Percentiles rank a stretch among this genome's conserved stretches.
These are phyloP conservation scores for Camellia japonica DNA, from an alignment of 148 eudicot species.

Conservation along the genomic window DNA sequence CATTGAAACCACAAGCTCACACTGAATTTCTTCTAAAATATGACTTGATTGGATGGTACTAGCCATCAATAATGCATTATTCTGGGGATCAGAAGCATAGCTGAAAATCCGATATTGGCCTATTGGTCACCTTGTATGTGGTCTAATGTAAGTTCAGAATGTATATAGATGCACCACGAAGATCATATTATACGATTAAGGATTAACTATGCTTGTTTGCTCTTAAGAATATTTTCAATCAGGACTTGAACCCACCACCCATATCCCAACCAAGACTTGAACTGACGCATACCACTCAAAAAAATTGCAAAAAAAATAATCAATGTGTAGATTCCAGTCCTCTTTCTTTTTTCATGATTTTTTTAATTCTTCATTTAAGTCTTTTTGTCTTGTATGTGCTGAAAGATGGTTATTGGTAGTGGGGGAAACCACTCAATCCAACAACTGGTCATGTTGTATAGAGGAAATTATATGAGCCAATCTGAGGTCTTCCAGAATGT, in stretches of 20 bases:
- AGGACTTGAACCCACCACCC: too few relatives aligned
- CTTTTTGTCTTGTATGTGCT: too few relatives aligned
- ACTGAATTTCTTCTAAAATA: background rate
- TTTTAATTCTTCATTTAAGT: too few relatives aligned
- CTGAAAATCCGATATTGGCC: background rate
- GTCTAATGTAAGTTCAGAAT: background rate
- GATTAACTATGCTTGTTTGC: background rate
- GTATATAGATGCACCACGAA: background rate
- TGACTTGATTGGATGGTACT: background rate
- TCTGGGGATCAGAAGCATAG: background rate
- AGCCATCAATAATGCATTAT: background rate
- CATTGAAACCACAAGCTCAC: background rate
- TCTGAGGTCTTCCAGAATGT: too few relatives aligned
- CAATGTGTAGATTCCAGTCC: too few relatives aligned
- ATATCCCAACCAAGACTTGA: too few relatives aligned
- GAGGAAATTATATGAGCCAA: too few relatives aligned
- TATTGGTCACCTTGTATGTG: background rate
- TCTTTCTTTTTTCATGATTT: too few relatives aligned
- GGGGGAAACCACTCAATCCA: too few relatives aligned
- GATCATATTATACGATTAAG: background rate
- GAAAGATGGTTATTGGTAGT: too few relatives aligned
- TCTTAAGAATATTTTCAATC: background rate
- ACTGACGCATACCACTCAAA: too few relatives aligned
- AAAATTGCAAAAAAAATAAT: background rate
- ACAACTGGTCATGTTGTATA: too few relatives aligned